A percentile compares a stretch with the other conserved stretches of the same genome.
Conservation (phyloP, 83 land plant genomes). For the Larix sibirica region DNA sequence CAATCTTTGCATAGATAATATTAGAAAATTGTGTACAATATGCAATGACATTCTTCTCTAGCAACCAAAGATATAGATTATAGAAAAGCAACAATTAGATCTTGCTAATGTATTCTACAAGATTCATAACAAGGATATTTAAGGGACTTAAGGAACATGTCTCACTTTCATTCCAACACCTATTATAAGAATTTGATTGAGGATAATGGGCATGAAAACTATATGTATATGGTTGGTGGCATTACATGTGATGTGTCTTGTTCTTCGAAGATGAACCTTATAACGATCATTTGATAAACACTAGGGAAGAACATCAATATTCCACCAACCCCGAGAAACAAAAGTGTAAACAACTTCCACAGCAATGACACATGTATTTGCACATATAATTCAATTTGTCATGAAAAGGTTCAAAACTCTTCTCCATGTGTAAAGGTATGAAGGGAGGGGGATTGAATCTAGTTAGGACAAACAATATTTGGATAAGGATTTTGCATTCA, state of each 20-base stretch:
- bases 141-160: background rate
- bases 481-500: no score
- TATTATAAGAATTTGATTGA: slow-evolving; percentile 20
- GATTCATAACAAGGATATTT: no score
- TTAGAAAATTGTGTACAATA: no score
- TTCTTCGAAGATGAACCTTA: background rate
- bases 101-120: no score
- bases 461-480: no score
- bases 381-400: background rate
- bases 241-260: background rate
- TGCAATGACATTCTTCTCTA: no score
- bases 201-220: slow-evolving; percentile 18
- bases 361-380: slow-evolving; percentile 18
- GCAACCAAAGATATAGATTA: no score
- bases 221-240: background rate
- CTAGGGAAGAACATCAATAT: slow-evolving; percentile 24
- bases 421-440: no score
- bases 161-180: background rate
- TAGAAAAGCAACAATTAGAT: no score
- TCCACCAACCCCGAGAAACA: slow-evolving; percentile 20
- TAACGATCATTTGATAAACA: slow-evolving; percentile 1
- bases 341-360: no score
- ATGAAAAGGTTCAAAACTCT: background rate
- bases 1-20: slow-evolving; percentile 26
- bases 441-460: no score